Evolutionary conservation across 1,139 yeast genomes (phyloP), one percentile per base, ranked within the genome.

Genomic region (Geotrichum australiense): DNA sequence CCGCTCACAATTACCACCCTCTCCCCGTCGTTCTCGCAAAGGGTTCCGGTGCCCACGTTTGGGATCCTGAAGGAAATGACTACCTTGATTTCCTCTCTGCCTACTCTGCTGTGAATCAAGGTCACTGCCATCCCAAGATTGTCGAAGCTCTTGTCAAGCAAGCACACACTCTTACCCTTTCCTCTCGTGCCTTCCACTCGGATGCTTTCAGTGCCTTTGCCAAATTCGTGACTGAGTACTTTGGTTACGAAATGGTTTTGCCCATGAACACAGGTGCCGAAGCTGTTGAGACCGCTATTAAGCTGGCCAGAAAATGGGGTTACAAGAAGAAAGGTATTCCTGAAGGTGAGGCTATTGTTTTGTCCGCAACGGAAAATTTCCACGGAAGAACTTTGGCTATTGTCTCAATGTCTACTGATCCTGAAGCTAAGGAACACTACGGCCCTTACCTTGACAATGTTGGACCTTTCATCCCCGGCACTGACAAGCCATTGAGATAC

Each of bases 191-290:
- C 5, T 91, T 89, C 63, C 84, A 94, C 28, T 81, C 85, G 46
- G 96, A 89, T 61, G 80, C 80, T 12, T 86, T 89, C 60, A 94
- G 95, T 39, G 74, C 74, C 35, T 89, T 78, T 59, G 94, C 96
- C 54, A 85, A 87, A 64, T 91, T 76, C 59, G 71, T 87, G 48
- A 86, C 96, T 44, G 94, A 87, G 62, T 89, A 69, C 62, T 89
- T 91, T 68, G 75, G 80, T 59, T 89, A 85, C 64, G 98, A 89
- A 58, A 80, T 79, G 83, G 91, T 89, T 6, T 71, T 89, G 62
- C 98, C 98, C 53, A 89, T 89, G 96, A 89, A 89, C 70, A 89
- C 97, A 7, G 98, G 98, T 60, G 96, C 96, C 22, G 97, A 89
- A 66, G 98, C 98, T 10, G 98, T 89, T 38, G 98, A 89, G 68